Evolutionary conservation across 1,284 basidiomycete species (phyloP), one percentile per base, ranked within the genome.

Genomic region (Macrocystidia cucumis): DNA sequence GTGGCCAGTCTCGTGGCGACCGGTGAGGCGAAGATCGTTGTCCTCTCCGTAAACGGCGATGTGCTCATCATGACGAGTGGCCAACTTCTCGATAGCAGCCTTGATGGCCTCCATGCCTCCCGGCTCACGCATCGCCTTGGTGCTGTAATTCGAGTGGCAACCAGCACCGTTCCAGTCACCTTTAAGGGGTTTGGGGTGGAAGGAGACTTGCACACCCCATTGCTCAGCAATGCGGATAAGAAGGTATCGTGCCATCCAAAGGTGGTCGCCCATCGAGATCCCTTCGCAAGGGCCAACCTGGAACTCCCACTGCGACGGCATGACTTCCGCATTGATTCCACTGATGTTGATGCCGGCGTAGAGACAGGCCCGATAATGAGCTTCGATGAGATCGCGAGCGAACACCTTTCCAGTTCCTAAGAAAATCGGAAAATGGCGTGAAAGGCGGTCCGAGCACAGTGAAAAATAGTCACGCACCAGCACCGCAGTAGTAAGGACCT

Each of bases 121-220:
- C 29, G 82, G 78, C 56, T 89, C 86, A 47, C 92, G 90, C 84
- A 95, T 97, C 34, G 71, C 72, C 63, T 85, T 81, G 50, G 93
- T 96, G 50, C 84, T 89, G 74, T 76, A 95, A 78, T 95, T 96
- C 65, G 84, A 86, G 74, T 91, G 91, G 69, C 87, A 91, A 43
- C 96, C 96, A 44, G 96, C 96, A 60, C 96, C 96, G 67, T 99
- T 99, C 96, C 96, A 99, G 64, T 99, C 96, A 49, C 96, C 96
- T 51, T 72, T 65, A 54, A 98, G 84, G 44, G 95, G 95, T 69
- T 99, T 99, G 59, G 96, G 96, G 78, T 99, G 96, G 91, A 98
- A 91, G 48, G 93, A 89, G 37, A 91, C 93, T 65, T 92, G 96
- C 70, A 97, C 71, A 47, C 85, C 90, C 95, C 95, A 99, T 66